A percentile compares a stretch with the other conserved stretches of the same genome.
Conservation (phyloP, 1,284 basidiomycete species). For the Pyrrhoderma noxium region DNA sequence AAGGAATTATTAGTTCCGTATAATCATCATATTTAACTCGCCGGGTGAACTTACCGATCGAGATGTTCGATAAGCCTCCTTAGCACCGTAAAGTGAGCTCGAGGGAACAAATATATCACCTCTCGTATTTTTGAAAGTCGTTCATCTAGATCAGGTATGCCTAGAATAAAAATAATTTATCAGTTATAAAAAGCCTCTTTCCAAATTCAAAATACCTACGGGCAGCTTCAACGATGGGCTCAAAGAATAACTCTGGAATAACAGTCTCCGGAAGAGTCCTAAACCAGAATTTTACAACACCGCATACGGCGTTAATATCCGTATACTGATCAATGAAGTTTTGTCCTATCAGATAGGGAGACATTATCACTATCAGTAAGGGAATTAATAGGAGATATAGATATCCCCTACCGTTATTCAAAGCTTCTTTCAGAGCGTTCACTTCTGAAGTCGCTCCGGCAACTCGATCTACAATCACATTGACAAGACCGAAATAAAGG, state of each 20-base stretch:
- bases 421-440: conserved; percentile 57
- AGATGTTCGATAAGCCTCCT: conserved; percentile 73
- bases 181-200: neutral
- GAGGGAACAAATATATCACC: conserved; percentile 62
- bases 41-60: conserved; percentile 70
- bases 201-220: no score
- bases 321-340: conserved; percentile 49
- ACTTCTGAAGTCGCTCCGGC: conserved; percentile 72
- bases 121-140: conserved; percentile 56
- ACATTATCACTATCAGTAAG: no score
- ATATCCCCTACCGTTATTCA: conserved; percentile 50
- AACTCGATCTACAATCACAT: conserved; percentile 61
- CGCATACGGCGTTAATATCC: conserved; percentile 76
- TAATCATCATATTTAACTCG: no score
- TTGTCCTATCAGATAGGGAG: no score
- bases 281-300: conserved; percentile 79
- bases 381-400: neutral
- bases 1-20: no score
- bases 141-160: conserved; percentile 58
- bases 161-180: conserved; percentile 34
- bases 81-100: conserved; percentile 65
- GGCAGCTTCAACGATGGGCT: conserved; percentile 60
- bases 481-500: neutral
- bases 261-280: conserved; percentile 70
- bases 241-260: conserved; percentile 64